phyloP scores from a whole-genome alignment of 371 early-diverging fungal species.

The Dichotomocladium elegans region DNA sequence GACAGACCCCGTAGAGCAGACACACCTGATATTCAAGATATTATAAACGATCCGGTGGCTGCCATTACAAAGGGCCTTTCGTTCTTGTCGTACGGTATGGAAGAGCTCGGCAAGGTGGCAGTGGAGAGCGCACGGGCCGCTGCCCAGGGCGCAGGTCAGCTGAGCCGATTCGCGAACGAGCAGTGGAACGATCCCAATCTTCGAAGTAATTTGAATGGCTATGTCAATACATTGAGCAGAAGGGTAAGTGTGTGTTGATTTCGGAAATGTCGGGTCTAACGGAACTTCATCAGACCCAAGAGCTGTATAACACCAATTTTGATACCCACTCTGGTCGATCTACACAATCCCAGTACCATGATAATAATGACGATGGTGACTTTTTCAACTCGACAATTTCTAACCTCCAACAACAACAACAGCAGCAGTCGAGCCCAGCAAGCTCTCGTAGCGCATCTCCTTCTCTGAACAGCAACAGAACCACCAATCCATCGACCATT shows the following conservation, averaged over 20 bases:
- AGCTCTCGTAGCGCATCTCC: conserved; percentile 36
- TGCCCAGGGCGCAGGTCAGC: conserved; percentile 61
- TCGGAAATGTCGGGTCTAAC: neutral
- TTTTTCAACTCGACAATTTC: conserved; percentile 44
- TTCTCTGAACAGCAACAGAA: conserved; percentile 12
- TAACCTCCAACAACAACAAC: conserved; percentile 36
- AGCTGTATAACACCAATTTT: conserved; percentile 12
- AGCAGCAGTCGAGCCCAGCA: conserved; percentile 25
- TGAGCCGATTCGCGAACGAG: conserved; percentile 70
- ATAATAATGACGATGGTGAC: conserved; percentile 26
- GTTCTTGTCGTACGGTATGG: conserved; percentile 60
- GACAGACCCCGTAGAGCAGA: conserved; percentile 21
- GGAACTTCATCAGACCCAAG: conserved; percentile 9
- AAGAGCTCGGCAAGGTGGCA: conserved; percentile 51
- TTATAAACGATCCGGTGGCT: conserved; percentile 80
- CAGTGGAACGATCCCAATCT: conserved; percentile 88
- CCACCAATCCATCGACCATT: conserved; percentile 15
- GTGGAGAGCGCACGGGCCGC: conserved; percentile 74
- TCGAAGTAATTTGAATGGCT: conserved; percentile 64
- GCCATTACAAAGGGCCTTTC: conserved; percentile 85
- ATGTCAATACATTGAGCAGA: conserved; percentile 66
- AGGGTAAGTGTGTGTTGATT: conserved; percentile 42
- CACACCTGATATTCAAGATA: conserved; percentile 56
- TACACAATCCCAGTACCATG: conserved; percentile 8
- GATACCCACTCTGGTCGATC: conserved; percentile 14